Conservation (phyloP, 768 basidiomycete genomes). For the Suillus discolor region DNA sequence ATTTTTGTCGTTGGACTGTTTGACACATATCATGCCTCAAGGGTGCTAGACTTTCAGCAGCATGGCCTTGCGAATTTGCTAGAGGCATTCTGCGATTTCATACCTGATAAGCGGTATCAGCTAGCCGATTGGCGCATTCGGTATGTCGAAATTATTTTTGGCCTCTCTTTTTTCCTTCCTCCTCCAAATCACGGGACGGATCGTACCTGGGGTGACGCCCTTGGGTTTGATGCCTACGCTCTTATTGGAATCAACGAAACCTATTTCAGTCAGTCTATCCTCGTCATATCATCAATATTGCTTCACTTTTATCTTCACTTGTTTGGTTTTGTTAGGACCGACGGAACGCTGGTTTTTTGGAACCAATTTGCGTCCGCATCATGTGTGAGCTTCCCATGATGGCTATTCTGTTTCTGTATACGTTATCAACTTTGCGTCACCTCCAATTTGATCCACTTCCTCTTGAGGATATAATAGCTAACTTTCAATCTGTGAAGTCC, state of each 20-base stretch:
- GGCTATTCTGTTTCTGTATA: not conserved
- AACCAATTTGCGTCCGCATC: not conserved
- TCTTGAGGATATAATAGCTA: not conserved
- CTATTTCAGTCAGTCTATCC: not conserved
- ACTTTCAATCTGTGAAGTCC: conserved; percentile 47
- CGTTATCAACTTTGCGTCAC: not conserved
- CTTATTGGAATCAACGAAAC: not conserved
- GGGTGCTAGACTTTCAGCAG: conserved; percentile 79
- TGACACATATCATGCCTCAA: conserved; percentile 95
- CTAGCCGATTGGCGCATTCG: conserved; percentile 97
- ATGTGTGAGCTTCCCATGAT: not conserved
- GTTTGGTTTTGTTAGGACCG: no score
- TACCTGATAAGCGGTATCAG: conserved; percentile 94
- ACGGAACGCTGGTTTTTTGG: not conserved
- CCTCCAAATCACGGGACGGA: not conserved
- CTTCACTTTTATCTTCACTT: not conserved
- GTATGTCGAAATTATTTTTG: conserved; percentile 35
- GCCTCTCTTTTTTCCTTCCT: not conserved
- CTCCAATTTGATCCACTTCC: not conserved
- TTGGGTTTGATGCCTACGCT: not conserved
- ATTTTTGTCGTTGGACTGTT: conserved; percentile 95
- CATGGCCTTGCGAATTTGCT: conserved; percentile 86
- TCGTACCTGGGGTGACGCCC: not conserved
- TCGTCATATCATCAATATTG: not conserved
- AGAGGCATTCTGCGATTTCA: conserved; percentile 87